These are phyloP conservation scores for Yamadazyma phyllophila DNA, from an alignment of 805 yeast genomes.

Conservation along the genomic window DNA sequence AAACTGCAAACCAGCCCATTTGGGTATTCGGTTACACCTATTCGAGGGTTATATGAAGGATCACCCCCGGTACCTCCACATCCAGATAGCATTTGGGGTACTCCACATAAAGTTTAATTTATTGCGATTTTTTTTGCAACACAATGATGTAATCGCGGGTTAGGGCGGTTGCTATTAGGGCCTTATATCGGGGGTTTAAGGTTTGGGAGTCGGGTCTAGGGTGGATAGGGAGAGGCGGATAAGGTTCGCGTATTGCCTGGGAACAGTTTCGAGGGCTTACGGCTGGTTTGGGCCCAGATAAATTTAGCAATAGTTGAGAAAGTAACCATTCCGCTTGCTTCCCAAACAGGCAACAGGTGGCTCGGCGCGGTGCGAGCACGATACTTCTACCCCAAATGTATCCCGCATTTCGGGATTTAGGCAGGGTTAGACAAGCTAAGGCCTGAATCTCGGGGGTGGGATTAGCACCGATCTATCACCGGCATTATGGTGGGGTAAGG, in stretches of 20 bases:
- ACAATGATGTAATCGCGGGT: constrained; percentile 4
- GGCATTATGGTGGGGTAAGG: constrained; percentile 1
- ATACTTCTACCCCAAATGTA: constrained; percentile 7
- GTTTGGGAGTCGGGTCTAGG: too few species aligned
- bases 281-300: too few species aligned
- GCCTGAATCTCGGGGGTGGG: constrained; percentile 8
- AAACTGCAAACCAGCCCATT: too few species aligned
- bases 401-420: constrained; percentile 13
- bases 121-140: constrained; percentile 2
- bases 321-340: neutral
- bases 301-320: neutral
- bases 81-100: too few species aligned
- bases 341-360: neutral
- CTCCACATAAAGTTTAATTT: neutral
- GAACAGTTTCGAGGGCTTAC: too few species aligned
- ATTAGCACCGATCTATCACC: neutral
- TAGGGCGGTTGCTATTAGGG: neutral
- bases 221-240: too few species aligned
- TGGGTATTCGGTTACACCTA: too few species aligned
- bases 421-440: neutral
- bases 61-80: neutral
- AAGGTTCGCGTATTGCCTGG: too few species aligned
- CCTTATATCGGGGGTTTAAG: neutral
- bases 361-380: neutral
- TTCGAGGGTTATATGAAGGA: neutral